Evolutionary conservation across 2,329 filamentous ascomycete genomes (phyloP), one percentile per base, ranked within the genome.

Genomic region (Colletotrichum siamense): DNA sequence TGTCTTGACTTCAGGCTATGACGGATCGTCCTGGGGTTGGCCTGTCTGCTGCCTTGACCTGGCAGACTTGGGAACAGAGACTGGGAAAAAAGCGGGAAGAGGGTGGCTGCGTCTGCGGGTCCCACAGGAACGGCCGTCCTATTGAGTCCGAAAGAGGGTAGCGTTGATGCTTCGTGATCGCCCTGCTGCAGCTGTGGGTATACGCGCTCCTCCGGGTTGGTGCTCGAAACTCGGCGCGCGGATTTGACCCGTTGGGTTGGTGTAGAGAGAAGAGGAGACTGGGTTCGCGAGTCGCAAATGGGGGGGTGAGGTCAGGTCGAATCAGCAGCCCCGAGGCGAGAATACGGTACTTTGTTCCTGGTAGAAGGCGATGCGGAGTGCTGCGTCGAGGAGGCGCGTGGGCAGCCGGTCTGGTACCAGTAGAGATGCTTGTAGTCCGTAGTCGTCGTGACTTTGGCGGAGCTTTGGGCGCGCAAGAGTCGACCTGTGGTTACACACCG

Each of bases 1-100:
- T 76, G 74, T 69, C 73, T 77, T 79, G 80, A 81, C 84, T 85
- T 86, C 85, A 86, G 86, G 86, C 86, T 88, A 87, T 87, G 86
- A 88, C 84, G 86, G 81, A 82, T 71, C 49, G 55, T 63, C 55
- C 75, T 77, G 65, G 74, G 59, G 70, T 59, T 69, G 70, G 64
- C 69, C 69, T 73, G 73, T 76, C 71, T 39, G 70, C 82, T 82
- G 80, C 79, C 81, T 82, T 81, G 81, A 68, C 71, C 78, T 77
- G 79, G 79, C 77, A 78, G 77, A 77, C 73, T 78, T 69, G 73
- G 65, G 69, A 73, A 75, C 72, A 68, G 78, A 78, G 79, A 79
- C 80, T 79, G 79, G 77, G 73, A 80, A 78, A 79, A 77, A 80
- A 77, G 77, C 80, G 76, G 79, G 72, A 69, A 79, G 70, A 69